Evolutionary conservation across 192 early-diverging fungal species (phyloP).

Genomic region (Chytriomyces confervae): DNA sequence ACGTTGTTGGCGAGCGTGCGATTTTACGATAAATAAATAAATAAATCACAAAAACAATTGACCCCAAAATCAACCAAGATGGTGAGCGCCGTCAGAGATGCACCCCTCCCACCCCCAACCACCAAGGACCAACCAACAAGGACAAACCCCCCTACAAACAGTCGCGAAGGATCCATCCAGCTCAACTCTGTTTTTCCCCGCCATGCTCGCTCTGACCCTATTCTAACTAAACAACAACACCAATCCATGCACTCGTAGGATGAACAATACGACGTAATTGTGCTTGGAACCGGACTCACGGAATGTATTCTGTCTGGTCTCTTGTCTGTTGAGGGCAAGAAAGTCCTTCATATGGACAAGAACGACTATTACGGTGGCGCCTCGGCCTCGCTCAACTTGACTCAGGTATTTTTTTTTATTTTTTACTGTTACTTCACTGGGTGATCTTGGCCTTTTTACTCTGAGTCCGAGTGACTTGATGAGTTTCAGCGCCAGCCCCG

Average conservation of each 20-base stretch:
- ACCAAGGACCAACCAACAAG: no score
- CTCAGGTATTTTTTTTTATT: conserved; percentile 68
- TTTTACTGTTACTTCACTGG: neutral
- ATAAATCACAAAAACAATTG: no score
- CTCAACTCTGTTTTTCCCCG: no score
- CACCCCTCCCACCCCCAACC: no score
- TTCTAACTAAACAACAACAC: no score
- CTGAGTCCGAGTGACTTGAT: neutral
- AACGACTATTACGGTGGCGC: conserved; percentile 98
- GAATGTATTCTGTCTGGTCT: conserved; percentile 71
- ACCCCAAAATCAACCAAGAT: no score
- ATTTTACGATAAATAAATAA: no score
- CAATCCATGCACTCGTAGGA: conserved; percentile 36
- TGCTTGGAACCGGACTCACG: conserved; percentile 69
- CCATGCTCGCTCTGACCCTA: no score
- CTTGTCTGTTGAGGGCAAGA: conserved; percentile 70
- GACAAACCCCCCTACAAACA: no score
- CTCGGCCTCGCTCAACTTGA: conserved; percentile 92
- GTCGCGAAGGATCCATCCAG: no score
- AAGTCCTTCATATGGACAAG: conserved; percentile 69
- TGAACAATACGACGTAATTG: conserved; percentile 67
- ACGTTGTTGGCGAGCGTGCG: no score
- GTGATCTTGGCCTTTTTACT: neutral
- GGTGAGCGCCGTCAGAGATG: no score
- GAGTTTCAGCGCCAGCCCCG: neutral